Percentiles rank a stretch among this genome's conserved stretches.
Evolutionary conservation across 2,329 filamentous ascomycete genomes (phyloP).

Genomic region (Pyricularia sp.): DNA sequence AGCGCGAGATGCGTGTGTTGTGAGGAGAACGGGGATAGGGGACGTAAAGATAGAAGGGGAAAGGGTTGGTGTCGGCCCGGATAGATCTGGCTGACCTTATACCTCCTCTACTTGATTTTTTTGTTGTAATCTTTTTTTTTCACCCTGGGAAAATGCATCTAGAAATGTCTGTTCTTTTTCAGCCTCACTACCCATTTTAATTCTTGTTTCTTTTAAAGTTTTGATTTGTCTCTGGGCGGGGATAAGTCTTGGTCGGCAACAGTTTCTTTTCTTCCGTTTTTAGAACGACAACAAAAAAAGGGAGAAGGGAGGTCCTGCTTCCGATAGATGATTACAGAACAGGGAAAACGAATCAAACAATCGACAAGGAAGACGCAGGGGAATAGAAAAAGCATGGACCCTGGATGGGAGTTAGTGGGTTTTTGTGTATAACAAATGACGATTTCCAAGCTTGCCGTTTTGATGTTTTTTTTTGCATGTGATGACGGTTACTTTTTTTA

Average conservation of each 20-base stretch:
- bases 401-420: not conserved
- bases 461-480: not conserved
- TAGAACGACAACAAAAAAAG: not conserved
- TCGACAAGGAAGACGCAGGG: not conserved
- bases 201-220: not conserved
- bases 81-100: not conserved
- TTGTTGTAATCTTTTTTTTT: not conserved
- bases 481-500: not conserved
- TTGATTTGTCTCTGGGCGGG: not conserved
- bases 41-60: not conserved
- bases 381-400: conserved; percentile 2
- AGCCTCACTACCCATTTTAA: not conserved
- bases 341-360: not conserved
- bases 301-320: not conserved
- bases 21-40: not conserved
- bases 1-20: conserved; percentile 6
- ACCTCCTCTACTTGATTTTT: not conserved
- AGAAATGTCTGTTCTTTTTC: conserved; percentile 1
- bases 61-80: not conserved
- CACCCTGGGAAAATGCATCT: not conserved
- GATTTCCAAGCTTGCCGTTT: not conserved
- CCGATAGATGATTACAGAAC: not conserved
- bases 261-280: not conserved
- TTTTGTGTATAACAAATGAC: conserved; percentile 1
- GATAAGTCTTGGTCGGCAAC: not conserved